These are phyloP conservation scores for Ephemerocybe angulata DNA, from an alignment of 768 basidiomycete genomes.

Conservation along the genomic window DNA sequence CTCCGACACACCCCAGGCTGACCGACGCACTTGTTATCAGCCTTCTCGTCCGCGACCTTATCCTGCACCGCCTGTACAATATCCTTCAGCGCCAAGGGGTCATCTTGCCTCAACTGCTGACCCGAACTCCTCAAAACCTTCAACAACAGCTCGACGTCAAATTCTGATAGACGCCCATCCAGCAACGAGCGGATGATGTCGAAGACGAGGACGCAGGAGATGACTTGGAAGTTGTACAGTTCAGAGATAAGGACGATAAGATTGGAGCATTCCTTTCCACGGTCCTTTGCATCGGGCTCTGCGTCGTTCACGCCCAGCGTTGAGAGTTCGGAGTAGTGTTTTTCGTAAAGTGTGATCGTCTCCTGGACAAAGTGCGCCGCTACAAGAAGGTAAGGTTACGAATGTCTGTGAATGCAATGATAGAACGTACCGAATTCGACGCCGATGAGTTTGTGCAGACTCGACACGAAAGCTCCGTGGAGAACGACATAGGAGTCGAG, in stretches of 20 bases:
- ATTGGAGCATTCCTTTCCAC: conserved; percentile 88
- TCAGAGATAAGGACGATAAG: conserved; percentile 85
- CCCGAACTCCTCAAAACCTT: conserved; percentile 92
- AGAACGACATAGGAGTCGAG: conserved; percentile 89
- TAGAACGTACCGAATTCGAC: conserved; percentile 75
- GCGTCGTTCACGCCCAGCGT: conserved; percentile 5
- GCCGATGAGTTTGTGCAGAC: conserved; percentile 76
- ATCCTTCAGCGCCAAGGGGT: conserved; percentile 88
- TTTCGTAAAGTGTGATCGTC: conserved; percentile 64
- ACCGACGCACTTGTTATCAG: conserved; percentile 45
- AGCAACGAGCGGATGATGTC: conserved; percentile 82
- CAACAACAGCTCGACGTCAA: conserved; percentile 81
- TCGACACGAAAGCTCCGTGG: conserved; percentile 80
- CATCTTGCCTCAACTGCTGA: conserved; percentile 84
- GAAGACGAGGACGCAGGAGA: conserved; percentile 85
- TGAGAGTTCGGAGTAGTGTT: conserved; percentile 37
- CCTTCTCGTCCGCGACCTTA: conserved; percentile 54
- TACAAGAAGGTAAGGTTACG: conserved; percentile 24
- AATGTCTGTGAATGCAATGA: neutral
- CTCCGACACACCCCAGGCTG: no score
- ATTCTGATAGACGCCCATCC: conserved; percentile 61
- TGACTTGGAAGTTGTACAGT: conserved; percentile 93
- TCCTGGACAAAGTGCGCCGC: conserved; percentile 83
- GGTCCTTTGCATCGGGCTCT: conserved; percentile 28
- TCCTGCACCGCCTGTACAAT: conserved; percentile 80